Conservation (phyloP, 169 alveolate species). For the Cryptosporidium ryanae region DNA sequence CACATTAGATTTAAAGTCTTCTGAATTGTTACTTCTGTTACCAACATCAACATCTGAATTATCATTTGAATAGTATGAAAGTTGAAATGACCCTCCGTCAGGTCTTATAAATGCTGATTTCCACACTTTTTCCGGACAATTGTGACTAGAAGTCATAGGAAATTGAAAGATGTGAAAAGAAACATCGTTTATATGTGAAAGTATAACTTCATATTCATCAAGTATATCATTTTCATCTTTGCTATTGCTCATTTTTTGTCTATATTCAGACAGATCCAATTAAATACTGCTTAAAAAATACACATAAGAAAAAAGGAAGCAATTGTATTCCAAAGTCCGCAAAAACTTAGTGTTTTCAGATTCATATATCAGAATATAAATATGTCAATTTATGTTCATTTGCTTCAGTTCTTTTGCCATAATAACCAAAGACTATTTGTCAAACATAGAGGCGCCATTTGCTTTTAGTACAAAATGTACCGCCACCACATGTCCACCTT, state of each 20-base stretch:
- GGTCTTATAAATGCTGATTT: slow-evolving; percentile 65
- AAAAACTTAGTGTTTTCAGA: too few relatives aligned
- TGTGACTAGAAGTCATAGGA: slow-evolving; percentile 51
- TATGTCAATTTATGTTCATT: too few relatives aligned
- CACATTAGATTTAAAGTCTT: background rate
- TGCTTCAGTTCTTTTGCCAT: too few relatives aligned
- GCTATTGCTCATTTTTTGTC: background rate
- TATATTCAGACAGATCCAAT: too few relatives aligned
- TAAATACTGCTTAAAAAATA: too few relatives aligned
- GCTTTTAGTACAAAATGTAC: too few relatives aligned
- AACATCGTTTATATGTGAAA: slow-evolving; percentile 68
- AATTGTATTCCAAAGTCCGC: too few relatives aligned
- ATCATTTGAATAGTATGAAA: slow-evolving; percentile 43
- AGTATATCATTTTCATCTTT: slow-evolving; percentile 35
- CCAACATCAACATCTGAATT: background rate
- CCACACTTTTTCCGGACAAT: slow-evolving; percentile 21
- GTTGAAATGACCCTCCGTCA: slow-evolving; percentile 69
- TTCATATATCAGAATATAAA: too few relatives aligned
- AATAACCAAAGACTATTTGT: too few relatives aligned
- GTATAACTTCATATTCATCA: slow-evolving; percentile 56
- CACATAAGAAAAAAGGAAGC: too few relatives aligned
- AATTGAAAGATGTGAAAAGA: slow-evolving; percentile 64
- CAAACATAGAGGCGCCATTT: too few relatives aligned
- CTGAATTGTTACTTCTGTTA: slow-evolving; percentile 1
- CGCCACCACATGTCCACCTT: too few relatives aligned